These are phyloP conservation scores for Triticum monococcum DNA, from an alignment of 176 grass and related monocot genomes.

Conservation along the genomic window DNA sequence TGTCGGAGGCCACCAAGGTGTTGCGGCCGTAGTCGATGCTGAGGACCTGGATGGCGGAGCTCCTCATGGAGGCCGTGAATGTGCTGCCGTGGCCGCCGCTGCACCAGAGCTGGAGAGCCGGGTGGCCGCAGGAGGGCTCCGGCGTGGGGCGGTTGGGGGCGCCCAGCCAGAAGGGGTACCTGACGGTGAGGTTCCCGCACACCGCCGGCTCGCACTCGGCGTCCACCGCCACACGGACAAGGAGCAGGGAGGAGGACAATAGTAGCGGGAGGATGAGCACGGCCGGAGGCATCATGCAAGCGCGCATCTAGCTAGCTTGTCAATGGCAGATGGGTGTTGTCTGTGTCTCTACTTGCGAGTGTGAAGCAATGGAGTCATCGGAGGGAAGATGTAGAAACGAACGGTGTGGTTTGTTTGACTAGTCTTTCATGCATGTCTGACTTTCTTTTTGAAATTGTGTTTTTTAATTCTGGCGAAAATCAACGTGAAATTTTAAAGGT, in stretches of 20 bases:
- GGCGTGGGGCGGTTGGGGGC: background rate
- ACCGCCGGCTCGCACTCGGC: slow-evolving; percentile 6
- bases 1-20: slow-evolving; percentile 25
- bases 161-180: slow-evolving; percentile 55
- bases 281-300: background rate
- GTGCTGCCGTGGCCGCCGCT: background rate
- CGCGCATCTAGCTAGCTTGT: too few species aligned
- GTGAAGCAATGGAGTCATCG: too few species aligned
- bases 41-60: slow-evolving; percentile 7
- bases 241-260: slow-evolving; percentile 18
- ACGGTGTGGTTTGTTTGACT: background rate
- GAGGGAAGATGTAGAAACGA: background rate
- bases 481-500: too few species aligned
- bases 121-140: slow-evolving; percentile 40
- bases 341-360: too few species aligned
- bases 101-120: slow-evolving; percentile 41
- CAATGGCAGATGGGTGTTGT: background rate
- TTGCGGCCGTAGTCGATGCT: slow-evolving; percentile 28
- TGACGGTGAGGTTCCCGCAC: slow-evolving; percentile 34
- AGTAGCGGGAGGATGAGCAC: background rate
- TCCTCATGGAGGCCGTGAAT: background rate
- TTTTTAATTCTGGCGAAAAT: too few species aligned
- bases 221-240: background rate
- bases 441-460: background rate
- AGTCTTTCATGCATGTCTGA: background rate